Evolutionary conservation across 768 basidiomycete genomes (phyloP).

Genomic region (Lactarius tabidus): DNA sequence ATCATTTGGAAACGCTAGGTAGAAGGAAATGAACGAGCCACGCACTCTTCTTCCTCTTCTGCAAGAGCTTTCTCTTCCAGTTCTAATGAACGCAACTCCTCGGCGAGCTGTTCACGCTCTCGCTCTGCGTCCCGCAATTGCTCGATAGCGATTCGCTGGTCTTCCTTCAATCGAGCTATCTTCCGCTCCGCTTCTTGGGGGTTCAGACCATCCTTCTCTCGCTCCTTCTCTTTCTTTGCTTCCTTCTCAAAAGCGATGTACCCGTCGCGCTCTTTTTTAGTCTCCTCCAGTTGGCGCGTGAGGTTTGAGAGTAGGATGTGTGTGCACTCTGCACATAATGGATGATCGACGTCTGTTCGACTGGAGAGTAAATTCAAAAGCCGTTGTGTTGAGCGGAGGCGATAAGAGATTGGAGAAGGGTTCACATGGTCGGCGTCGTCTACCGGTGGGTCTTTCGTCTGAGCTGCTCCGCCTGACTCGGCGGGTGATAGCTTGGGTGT

Average conservation of each 20-base stretch:
- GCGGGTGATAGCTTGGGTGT: constrained; percentile 42
- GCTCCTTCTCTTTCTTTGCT: constrained; percentile 74
- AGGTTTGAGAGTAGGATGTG: constrained; percentile 72
- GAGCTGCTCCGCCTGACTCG: constrained; percentile 36
- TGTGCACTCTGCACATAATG: constrained; percentile 93
- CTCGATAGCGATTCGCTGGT: constrained; percentile 65
- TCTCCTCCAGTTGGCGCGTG: constrained; percentile 81
- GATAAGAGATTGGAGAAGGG: constrained; percentile 73
- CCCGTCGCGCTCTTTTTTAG: constrained; percentile 86
- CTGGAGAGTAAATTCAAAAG: constrained; percentile 75
- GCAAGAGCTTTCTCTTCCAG: constrained; percentile 75
- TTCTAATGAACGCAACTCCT: constrained; percentile 66
- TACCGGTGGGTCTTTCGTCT: constrained; percentile 35
- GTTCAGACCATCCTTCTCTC: constrained; percentile 55
- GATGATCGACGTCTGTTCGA: constrained; percentile 82
- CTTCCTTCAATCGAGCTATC: constrained; percentile 66
- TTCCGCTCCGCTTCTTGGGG: constrained; percentile 66
- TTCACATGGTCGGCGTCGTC: constrained; percentile 52
- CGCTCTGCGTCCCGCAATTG: constrained; percentile 73
- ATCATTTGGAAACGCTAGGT: background rate
- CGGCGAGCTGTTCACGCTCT: constrained; percentile 71
- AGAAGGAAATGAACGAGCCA: constrained; percentile 21
- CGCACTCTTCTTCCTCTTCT: constrained; percentile 80
- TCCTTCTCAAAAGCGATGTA: constrained; percentile 93
- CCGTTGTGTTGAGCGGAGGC: constrained; percentile 67